Evolutionary conservation across 331 rosid genomes (phyloP), one percentile per base, ranked within the genome.

Genomic region (Malus hybrid): DNA sequence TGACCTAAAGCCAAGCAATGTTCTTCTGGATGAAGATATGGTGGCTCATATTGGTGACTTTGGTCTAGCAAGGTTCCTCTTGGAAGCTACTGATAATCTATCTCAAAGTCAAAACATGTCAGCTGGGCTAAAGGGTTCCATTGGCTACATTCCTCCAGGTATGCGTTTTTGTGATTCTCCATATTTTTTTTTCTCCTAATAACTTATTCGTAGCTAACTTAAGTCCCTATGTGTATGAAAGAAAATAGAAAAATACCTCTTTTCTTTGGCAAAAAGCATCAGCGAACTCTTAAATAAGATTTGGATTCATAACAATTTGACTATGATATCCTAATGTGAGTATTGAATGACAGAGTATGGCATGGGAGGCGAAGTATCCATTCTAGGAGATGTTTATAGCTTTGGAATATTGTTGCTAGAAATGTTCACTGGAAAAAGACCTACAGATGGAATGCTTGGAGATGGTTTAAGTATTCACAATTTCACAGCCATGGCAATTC

Each of bases 391-490:
- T 10, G 13, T 42, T 42, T 42, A 42, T 42, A 42, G 46, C 46
- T 42, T 42, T 42, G 46, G 46, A 42, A 42, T 42, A 42, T 10
- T 42, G 46, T 42, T 42, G 46, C 13, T 42, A 42, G 46, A 42
- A 42, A 42, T 42, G 46, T 42, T 42, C 13, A 42, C 46, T 4
- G 5, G 46, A 42, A 42, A 42, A 42, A 42, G 46, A 42, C 46
- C 46, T 10, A 42, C 46, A 42, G 5, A 10, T 42, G 46, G 13
- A 42, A 42, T 42, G 46, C 0, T 42, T 10, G 46, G 46, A 42
- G 46, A 42, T 10, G 46, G 46, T 10, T 0, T 0, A 42, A 76
- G 81, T 67, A 87, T 89, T 80, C 84, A 73, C 70, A 68, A 42
- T 2, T 42, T 42, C 46, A 42, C 46, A 9, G 46, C 46, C 12